These are phyloP conservation scores for Spinacia oleracea DNA, from an alignment of 179 eudicot species.

Conservation along the genomic window DNA sequence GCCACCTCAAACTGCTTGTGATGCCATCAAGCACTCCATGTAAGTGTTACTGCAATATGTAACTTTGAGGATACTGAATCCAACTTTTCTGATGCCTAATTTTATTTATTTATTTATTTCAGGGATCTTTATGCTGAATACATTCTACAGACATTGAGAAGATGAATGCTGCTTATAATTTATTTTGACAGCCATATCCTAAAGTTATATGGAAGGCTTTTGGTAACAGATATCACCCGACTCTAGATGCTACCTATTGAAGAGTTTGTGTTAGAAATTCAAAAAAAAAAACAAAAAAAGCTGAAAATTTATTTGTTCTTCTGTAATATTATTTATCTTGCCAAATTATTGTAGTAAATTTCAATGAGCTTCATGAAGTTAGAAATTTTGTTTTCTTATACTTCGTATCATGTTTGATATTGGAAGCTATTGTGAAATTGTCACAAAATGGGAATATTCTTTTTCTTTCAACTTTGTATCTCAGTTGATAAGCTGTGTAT, in stretches of 20 bases:
- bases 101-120: slow-evolving; percentile 6
- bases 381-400: background rate
- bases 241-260: background rate
- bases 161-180: slow-evolving; percentile 27
- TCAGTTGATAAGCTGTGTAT: background rate
- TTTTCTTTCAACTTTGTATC: background rate
- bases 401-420: background rate
- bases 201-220: background rate
- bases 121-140: slow-evolving; percentile 82
- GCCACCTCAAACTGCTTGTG: slow-evolving; percentile 37
- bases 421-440: background rate
- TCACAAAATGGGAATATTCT: background rate
- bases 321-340: background rate
- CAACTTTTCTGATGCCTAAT: slow-evolving; percentile 1
- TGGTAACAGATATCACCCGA: background rate
- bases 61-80: background rate
- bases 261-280: background rate
- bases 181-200: background rate
- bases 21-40: slow-evolving; percentile 44
- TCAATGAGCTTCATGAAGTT: background rate
- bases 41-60: slow-evolving; percentile 16
- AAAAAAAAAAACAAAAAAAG: background rate
- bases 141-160: slow-evolving; percentile 69
- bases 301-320: background rate
- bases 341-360: background rate